Evolutionary conservation across 306 rosid genomes (phyloP), one percentile per base, ranked within the genome.

Genomic region (Trifolium pratense): DNA sequence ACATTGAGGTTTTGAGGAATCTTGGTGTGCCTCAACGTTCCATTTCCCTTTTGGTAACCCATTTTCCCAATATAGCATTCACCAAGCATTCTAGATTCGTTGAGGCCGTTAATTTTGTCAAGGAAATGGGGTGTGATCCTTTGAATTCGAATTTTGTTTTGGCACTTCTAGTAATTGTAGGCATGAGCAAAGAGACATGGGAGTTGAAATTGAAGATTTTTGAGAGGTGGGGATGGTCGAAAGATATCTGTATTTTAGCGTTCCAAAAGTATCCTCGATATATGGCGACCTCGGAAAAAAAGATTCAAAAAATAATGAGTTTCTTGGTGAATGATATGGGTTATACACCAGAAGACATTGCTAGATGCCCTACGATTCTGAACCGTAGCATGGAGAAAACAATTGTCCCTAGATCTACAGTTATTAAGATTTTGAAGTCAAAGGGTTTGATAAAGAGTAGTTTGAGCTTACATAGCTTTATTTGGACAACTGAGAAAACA

Each of bases 321-420:
- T 55, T 55, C 32, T 55, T 55, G 61, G 34, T 55, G 32, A 55
- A 55, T 1, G 61, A 55, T 23, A 6, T 21, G 29, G 7, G 61
- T 23, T 1, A 21, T 55, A 5, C n/a, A 5, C n/a, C 15, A 1
- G 26, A 32, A 11, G 74, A 52, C 14, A 43, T 86, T 23, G 86
- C 75, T 11, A 20, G 9, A 61, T 0, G 7, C 37, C 82, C 85
- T 9, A n/a, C 0, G 2, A 2, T 82, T 51, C 25, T 82, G 10
- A 4, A 3, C 21, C 51, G 12, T 10, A 77, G 64, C 53, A 67
- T 87, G 74, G 82, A 84, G 81, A 82, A 63, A 63, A 72, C 74
- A 29, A 15, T 82, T 13, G 71, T 70, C 1, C 85, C 91, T 11
- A 84, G 91, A 71, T 81, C 74, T 55, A 74, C 86, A 6, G 86